Evolutionary conservation across 2,329 filamentous ascomycete genomes (phyloP).

Genomic region (Niveomyces coronatus): DNA sequence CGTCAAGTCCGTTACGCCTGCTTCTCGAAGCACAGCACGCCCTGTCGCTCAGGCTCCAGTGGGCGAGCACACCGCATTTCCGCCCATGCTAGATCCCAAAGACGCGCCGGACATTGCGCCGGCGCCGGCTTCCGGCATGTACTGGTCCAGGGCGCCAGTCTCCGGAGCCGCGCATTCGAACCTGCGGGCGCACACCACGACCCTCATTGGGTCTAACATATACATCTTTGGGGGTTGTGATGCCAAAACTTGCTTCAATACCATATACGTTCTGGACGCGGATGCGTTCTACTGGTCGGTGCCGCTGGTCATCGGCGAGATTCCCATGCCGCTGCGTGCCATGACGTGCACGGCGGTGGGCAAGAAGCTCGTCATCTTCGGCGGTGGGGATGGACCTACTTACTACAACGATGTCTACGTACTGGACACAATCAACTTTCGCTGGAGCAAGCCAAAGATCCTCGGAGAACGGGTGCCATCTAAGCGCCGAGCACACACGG

Average conservation of each 20-base stretch:
- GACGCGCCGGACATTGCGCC: conserved; percentile 49
- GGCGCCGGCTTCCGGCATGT: conserved; percentile 61
- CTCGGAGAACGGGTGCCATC: conserved; percentile 48
- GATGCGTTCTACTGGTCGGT: conserved; percentile 61
- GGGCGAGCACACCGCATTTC: conserved; percentile 39
- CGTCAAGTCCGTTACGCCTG: conserved; percentile 16
- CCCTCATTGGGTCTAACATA: conserved; percentile 54
- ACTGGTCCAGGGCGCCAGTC: conserved; percentile 57
- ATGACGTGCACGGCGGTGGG: conserved; percentile 65
- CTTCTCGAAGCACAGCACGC: conserved; percentile 12
- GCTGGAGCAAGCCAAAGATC: conserved; percentile 53
- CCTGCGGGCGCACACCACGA: conserved; percentile 56
- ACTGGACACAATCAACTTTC: conserved; percentile 59
- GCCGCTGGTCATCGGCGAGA: conserved; percentile 53
- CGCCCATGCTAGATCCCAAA: conserved; percentile 44
- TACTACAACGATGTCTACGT: conserved; percentile 67
- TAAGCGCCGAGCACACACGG: conserved; percentile 56
- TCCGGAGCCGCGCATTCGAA: conserved; percentile 52
- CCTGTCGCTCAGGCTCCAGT: conserved; percentile 20
- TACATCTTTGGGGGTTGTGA: conserved; percentile 63
- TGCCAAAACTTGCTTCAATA: conserved; percentile 56
- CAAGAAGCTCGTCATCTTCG: conserved; percentile 60
- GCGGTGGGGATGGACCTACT: conserved; percentile 57
- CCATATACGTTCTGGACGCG: conserved; percentile 58
- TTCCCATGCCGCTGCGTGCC: conserved; percentile 54